Evolutionary conservation across 805 yeast genomes (phyloP).

Genomic region (Millerago galiae): DNA sequence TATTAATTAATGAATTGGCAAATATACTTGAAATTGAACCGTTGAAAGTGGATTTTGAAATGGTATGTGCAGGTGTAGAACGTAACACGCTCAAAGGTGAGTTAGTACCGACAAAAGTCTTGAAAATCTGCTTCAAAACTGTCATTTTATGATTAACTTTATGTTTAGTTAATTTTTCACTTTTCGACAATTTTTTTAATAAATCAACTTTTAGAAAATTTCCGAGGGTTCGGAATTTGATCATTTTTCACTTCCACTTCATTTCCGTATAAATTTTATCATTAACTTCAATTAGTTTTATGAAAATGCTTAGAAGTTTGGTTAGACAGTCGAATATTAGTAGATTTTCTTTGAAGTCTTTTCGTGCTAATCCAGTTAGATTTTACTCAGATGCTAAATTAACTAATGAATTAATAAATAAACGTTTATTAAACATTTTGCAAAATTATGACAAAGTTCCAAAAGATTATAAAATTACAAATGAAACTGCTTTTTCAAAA

Average conservation of each 20-base stretch:
- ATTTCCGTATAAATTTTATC: background rate
- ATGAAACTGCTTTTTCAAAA: slow-evolving; percentile 48
- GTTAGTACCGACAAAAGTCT: slow-evolving; percentile 15
- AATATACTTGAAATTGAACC: slow-evolving; percentile 8
- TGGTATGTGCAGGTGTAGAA: slow-evolving; percentile 4
- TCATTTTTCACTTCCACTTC: background rate
- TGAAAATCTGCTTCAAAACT: slow-evolving; percentile 19
- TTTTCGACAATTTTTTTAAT: too few species aligned
- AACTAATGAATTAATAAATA: slow-evolving; percentile 55
- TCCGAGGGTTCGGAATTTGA: too few species aligned
- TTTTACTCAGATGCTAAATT: slow-evolving; percentile 50
- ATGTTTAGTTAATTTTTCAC: background rate
- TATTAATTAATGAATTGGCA: slow-evolving; percentile 7
- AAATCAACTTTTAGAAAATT: too few species aligned
- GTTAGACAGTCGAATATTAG: background rate
- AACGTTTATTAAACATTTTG: slow-evolving; percentile 55
- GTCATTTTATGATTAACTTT: slow-evolving; percentile 8
- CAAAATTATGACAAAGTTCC: slow-evolving; percentile 59
- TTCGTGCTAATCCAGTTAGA: slow-evolving; percentile 14
- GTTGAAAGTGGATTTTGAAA: slow-evolving; percentile 11
- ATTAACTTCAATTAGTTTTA: background rate
- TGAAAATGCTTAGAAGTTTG: slow-evolving; percentile 6
- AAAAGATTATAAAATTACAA: slow-evolving; percentile 24
- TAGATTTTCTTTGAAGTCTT: background rate
- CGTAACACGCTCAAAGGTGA: slow-evolving; percentile 9